These are phyloP conservation scores for Cyclotella kingstonii DNA, from an alignment of 108 stramenopile genomes.

Conservation along the genomic window DNA sequence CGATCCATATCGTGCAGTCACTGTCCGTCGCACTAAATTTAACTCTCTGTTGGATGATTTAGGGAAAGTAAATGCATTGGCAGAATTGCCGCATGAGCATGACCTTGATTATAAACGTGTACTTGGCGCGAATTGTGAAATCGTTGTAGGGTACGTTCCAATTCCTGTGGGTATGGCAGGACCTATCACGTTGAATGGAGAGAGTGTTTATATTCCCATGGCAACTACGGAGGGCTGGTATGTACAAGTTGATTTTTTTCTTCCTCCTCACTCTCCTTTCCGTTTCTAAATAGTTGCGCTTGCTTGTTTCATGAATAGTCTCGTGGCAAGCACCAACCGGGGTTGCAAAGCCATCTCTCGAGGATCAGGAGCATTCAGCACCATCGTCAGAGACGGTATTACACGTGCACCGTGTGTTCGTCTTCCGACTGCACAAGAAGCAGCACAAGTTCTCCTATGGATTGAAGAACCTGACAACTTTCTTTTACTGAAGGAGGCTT, in stretches of 20 bases:
- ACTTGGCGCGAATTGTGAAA: slow-evolving; percentile 97
- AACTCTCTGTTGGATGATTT: slow-evolving; percentile 59
- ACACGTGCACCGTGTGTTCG: slow-evolving; percentile 96
- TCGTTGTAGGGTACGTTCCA: slow-evolving; percentile 96
- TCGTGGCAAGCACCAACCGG: slow-evolving; percentile 95
- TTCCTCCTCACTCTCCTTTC: not conserved
- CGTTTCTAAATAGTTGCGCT: not conserved
- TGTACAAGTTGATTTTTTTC: not conserved
- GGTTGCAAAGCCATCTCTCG: slow-evolving; percentile 95
- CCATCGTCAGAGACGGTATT: slow-evolving; percentile 92
- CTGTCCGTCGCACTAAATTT: slow-evolving; percentile 82
- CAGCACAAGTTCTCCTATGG: slow-evolving; percentile 88
- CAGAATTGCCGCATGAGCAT: slow-evolving; percentile 65
- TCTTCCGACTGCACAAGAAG: slow-evolving; percentile 82
- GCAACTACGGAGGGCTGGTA: slow-evolving; percentile 97
- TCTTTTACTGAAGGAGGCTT: slow-evolving; percentile 76
- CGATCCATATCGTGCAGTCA: slow-evolving; percentile 88
- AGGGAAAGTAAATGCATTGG: slow-evolving; percentile 47
- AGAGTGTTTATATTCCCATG: slow-evolving; percentile 93
- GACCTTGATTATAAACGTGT: slow-evolving; percentile 89
- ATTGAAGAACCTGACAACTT: slow-evolving; percentile 85
- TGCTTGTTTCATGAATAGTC: slow-evolving; percentile 3
- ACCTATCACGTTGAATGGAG: slow-evolving; percentile 88
- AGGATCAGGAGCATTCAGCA: slow-evolving; percentile 73
- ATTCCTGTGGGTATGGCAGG: slow-evolving; percentile 96